Evolutionary conservation across 768 basidiomycete species (phyloP).

Genomic region (Boletus speciosus): DNA sequence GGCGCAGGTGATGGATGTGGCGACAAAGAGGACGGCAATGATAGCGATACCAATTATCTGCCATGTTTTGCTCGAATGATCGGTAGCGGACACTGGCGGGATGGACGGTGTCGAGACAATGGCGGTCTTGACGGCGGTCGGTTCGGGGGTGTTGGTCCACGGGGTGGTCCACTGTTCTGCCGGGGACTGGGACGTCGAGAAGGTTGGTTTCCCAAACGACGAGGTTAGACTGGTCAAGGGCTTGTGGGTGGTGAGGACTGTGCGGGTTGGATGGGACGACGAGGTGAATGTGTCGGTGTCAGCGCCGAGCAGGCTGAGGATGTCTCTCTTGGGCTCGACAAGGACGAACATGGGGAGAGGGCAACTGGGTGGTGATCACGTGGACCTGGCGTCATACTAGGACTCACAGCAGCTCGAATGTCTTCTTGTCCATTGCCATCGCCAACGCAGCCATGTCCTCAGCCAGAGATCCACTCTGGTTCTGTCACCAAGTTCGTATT

Average conservation of each 20-base stretch:
- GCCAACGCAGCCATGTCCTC: constrained; percentile 42
- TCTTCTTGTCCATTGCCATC: constrained; percentile 2
- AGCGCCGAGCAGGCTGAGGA: constrained; percentile 18
- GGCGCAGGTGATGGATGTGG: constrained; percentile 49
- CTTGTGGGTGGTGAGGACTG: neutral
- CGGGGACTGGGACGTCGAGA: neutral
- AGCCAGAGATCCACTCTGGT: constrained; percentile 71
- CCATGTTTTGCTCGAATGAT: constrained; percentile 52
- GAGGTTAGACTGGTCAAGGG: neutral
- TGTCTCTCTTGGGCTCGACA: constrained; percentile 1
- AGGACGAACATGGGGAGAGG: neutral
- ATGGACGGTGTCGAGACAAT: constrained; percentile 1
- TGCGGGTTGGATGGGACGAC: neutral
- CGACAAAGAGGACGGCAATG: constrained; percentile 59
- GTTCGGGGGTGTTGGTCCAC: neutral
- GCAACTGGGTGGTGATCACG: neutral
- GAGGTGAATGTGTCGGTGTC: neutral
- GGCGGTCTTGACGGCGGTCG: constrained; percentile 1
- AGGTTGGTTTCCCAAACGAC: neutral
- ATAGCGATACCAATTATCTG: constrained; percentile 68
- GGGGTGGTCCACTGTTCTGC: neutral
- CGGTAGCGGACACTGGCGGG: constrained; percentile 20
- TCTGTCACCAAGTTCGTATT: constrained; percentile 61
- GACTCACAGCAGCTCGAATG: neutral
- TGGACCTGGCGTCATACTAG: neutral